Base-by-base conservation (phyloP, 2,329 filamentous ascomycete species). In the Colletotrichum euphorbiae region DNA sequence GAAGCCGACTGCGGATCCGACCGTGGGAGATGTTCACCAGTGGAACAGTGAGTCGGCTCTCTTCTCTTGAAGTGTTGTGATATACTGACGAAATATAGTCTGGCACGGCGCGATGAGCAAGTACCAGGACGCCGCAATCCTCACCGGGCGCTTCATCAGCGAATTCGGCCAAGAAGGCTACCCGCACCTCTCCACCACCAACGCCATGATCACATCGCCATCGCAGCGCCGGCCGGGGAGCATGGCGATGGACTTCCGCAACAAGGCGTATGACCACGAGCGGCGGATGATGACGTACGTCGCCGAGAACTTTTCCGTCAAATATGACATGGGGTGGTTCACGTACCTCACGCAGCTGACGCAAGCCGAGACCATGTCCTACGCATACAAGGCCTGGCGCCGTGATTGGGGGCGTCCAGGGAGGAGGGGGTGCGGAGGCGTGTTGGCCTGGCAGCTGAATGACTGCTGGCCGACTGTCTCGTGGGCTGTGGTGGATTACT, bases 141-240 rank as follows among this genome's bases (percentile, higher is more conserved):
- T 94, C 3, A 87, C 88, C 15, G 92, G 92, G 13, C 87, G 92
- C 2, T 95, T 95, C 80, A 90, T 93, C 70, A 92, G 90, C 72
- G 92, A 95, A 74, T 95, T 94, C 72, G 92, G 92, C 66, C 94
- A 94, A 91, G 88, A 93, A 75, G 90, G 90, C 0, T 93, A 93
- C 75, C 93, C 93, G 0, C 87, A 91, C 74, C 84, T 93, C 70
- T 83, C 89, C 57, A 94, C 93, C 0, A 90, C 93, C 69, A 85
- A 88, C 50, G 79, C 84, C 38, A 93, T 90, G 75, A 85, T 93
- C 71, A 87, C 84, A 2, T 72, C 80, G 8, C 76, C 78, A 19
- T 76, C 81, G 50, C 85, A 91, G 61, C 82, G 86, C 17, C 82
- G 85, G 36, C 88, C 91, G 1, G 90, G 93, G 71, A 93, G 90